phyloP scores from a whole-genome alignment of 192 early-diverging fungal genomes.

The Podila minutissima region DNA sequence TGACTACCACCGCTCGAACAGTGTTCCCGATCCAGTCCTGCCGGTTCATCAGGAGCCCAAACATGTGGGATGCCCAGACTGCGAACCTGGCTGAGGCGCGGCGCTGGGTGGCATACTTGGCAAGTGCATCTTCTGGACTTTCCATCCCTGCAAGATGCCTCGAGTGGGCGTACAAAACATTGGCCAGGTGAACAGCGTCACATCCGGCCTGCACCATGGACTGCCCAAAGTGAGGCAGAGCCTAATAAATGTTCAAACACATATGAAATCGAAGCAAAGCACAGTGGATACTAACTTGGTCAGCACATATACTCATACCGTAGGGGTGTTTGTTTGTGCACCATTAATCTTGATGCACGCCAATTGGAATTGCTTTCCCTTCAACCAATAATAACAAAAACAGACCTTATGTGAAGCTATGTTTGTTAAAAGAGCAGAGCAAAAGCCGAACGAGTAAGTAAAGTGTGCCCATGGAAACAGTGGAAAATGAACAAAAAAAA shows the following conservation, averaged over 20 bases:
- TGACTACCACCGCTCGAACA: constrained; percentile 7
- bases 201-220: constrained; percentile 34
- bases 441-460: too few species aligned
- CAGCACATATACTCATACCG: too few species aligned
- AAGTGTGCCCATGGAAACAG: too few species aligned
- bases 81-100: constrained; percentile 7
- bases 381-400: too few species aligned
- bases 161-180: constrained; percentile 26
- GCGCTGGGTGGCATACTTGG: constrained; percentile 15
- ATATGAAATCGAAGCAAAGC: not conserved
- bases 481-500: too few species aligned
- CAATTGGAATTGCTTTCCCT: too few species aligned
- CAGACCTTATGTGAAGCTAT: too few species aligned
- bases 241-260: constrained; percentile 1
- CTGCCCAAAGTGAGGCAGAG: constrained; percentile 31
- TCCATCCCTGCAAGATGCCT: constrained; percentile 3
- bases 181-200: constrained; percentile 27
- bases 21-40: constrained; percentile 21
- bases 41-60: constrained; percentile 15
- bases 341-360: too few species aligned
- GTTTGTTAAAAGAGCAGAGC: too few species aligned
- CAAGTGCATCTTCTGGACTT: constrained; percentile 5
- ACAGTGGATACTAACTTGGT: too few species aligned
- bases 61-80: constrained; percentile 6
- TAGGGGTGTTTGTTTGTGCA: too few species aligned